Evolutionary conservation across 2,329 filamentous ascomycete genomes (phyloP).

Genomic region (Phialophora chinensis): DNA sequence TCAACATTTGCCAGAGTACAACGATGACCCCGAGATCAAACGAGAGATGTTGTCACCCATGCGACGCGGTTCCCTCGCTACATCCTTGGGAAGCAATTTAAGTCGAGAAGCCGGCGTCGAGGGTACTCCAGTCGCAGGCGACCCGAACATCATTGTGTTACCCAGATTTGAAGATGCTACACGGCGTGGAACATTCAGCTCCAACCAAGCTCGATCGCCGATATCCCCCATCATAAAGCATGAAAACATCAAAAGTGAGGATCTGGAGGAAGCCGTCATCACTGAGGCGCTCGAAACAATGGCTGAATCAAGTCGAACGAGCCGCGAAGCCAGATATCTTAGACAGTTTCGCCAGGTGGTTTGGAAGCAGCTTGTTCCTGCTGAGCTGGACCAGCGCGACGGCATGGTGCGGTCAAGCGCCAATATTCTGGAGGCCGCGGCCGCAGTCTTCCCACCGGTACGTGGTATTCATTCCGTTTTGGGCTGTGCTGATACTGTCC

Average conservation of each 20-base stretch:
- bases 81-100: slow-evolving; percentile 42
- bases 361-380: slow-evolving; percentile 50
- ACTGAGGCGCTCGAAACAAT: slow-evolving; percentile 27
- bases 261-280: slow-evolving; percentile 25
- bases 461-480: slow-evolving; percentile 38
- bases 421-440: slow-evolving; percentile 55
- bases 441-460: slow-evolving; percentile 59
- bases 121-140: slow-evolving; percentile 39
- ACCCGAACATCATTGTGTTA: slow-evolving; percentile 59
- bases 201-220: slow-evolving; percentile 44
- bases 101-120: slow-evolving; percentile 42
- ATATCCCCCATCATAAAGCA: slow-evolving; percentile 41
- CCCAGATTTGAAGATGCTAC: slow-evolving; percentile 57
- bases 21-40: slow-evolving; percentile 45
- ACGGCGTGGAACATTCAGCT: slow-evolving; percentile 44
- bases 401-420: slow-evolving; percentile 44
- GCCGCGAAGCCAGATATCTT: slow-evolving; percentile 46
- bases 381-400: slow-evolving; percentile 37
- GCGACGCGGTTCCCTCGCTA: slow-evolving; percentile 41
- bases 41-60: slow-evolving; percentile 38
- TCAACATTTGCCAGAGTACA: slow-evolving; percentile 58
- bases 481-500: slow-evolving; percentile 26
- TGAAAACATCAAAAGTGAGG: slow-evolving; percentile 22
- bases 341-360: slow-evolving; percentile 50
- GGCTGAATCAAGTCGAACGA: slow-evolving; percentile 5